Evolutionary conservation across 768 basidiomycete genomes (phyloP), one percentile per base, ranked within the genome.

Genomic region (Suillus cothurnatus): DNA sequence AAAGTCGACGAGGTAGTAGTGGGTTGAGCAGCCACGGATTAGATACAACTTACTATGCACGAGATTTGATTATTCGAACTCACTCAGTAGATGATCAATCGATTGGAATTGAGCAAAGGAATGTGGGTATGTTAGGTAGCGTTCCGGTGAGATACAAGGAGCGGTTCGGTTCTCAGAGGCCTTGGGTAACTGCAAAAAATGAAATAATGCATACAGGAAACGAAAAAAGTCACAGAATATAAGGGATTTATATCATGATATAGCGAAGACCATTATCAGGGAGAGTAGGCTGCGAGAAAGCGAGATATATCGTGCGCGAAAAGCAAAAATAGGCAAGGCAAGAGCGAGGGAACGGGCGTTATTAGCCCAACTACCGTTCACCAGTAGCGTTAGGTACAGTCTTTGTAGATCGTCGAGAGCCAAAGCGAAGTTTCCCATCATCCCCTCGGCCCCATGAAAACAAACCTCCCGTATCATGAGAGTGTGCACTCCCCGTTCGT

Each of bases 391-490:
- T 77, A 45, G 64, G 69, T 63, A 75, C 76, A 45, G 80, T 79
- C 72, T 73, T 83, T 43, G 76, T 76, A n/a, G 84, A 85, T 69
- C 92, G 84, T 67, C 85, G 80, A 17, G 92, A 89, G 50, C 92
- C 92, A 76, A 94, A 94, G 64, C 91, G 85, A 66, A 88, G 82
- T 71, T 88, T 89, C 21, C 88, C 84, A 70, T 84, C 86, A 19
- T 88, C 87, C 7, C 84, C 77, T 36, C 86, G 80, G 6, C 83
- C 86, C 86, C 87, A 88, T 0, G 88, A 88, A 74, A 93, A 92
- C 50, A 92, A 76, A 1, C 90, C 85, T 23, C 83, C 83, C 5
- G 83, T 82, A n/a, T 90, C 89, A 67, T 88, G 87, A 6, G 90
- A 91, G 59, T 87, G 84, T 0, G 86, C 73, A 68, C 91, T 92